Evolutionary conservation across 2,329 filamentous ascomycete genomes (phyloP).

Genomic region (Aspergillus proliferans): DNA sequence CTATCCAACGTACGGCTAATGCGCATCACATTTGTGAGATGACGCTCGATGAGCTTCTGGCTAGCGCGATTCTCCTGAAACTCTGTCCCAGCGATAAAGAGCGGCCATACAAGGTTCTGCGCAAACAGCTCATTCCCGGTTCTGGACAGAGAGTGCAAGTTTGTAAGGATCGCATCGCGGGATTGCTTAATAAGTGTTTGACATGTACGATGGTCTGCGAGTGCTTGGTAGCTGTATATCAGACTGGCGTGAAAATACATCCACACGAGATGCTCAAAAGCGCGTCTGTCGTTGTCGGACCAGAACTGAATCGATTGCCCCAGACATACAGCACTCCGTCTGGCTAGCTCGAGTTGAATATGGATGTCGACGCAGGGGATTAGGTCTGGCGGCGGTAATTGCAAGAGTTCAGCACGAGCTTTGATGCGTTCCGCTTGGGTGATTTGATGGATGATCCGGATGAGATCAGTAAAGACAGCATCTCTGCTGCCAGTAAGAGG

Average conservation of each 20-base stretch:
- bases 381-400: neutral
- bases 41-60: slow-evolving; percentile 2
- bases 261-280: slow-evolving; percentile 9
- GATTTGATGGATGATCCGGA: slow-evolving; percentile 14
- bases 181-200: neutral
- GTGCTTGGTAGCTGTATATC: slow-evolving; percentile 14
- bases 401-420: neutral
- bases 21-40: slow-evolving; percentile 6
- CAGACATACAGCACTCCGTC: slow-evolving; percentile 2
- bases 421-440: slow-evolving; percentile 10
- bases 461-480: slow-evolving; percentile 14
- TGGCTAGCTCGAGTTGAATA: slow-evolving; percentile 2
- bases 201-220: slow-evolving; percentile 1
- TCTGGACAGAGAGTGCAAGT: slow-evolving; percentile 5
- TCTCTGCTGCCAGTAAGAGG: slow-evolving; percentile 6
- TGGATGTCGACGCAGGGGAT: neutral
- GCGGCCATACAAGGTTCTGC: slow-evolving; percentile 23
- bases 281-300: slow-evolving; percentile 8
- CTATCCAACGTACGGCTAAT: slow-evolving; percentile 7
- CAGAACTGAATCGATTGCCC: slow-evolving; percentile 2
- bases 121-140: slow-evolving; percentile 11
- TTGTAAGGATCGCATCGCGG: slow-evolving; percentile 8
- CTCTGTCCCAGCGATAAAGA: slow-evolving; percentile 22
- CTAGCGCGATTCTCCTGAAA: slow-evolving; percentile 5
- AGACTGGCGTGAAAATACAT: slow-evolving; percentile 17